phyloP scores from a whole-genome alignment of 176 grass and related monocot species.

The Melocanna baccifera region DNA sequence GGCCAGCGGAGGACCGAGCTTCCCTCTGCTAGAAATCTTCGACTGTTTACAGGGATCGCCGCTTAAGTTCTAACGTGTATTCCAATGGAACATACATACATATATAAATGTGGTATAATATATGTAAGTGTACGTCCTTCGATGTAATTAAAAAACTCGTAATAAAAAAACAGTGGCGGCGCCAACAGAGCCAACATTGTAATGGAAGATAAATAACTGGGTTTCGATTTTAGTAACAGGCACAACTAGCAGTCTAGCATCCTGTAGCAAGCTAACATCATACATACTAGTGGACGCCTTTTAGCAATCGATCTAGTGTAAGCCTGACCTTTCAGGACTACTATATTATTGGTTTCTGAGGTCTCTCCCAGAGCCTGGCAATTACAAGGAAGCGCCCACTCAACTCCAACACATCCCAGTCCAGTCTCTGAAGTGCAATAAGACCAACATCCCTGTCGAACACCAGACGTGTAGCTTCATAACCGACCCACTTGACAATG shows the following conservation, averaged over 20 bases:
- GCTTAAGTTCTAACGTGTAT: too few relatives aligned
- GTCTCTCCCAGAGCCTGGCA: not conserved
- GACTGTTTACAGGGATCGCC: too few relatives aligned
- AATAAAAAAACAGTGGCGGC: too few relatives aligned
- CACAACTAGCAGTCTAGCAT: not conserved
- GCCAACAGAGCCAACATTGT: not conserved
- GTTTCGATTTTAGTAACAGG: not conserved
- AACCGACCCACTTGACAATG: not conserved
- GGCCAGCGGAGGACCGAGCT: too few relatives aligned
- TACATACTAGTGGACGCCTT: not conserved
- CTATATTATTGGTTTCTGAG: slow-evolving; percentile 24
- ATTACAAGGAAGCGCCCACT: slow-evolving; percentile 10
- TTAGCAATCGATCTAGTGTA: not conserved
- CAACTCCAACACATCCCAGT: not conserved
- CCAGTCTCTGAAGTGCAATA: slow-evolving; percentile 10
- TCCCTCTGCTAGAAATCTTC: too few relatives aligned
- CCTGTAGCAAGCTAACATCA: not conserved
- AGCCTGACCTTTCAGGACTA: not conserved
- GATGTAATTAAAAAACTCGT: too few relatives aligned
- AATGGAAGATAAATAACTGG: not conserved
- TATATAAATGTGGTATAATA: too few relatives aligned
- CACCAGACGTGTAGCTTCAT: not conserved
- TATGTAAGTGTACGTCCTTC: too few relatives aligned
- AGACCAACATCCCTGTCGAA: not conserved
- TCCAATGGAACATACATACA: too few relatives aligned